Percentiles rank a stretch among this genome's conserved stretches.
phyloP scores from a whole-genome alignment of 164 flowering plant species.

The Umbilicus rupestris region DNA sequence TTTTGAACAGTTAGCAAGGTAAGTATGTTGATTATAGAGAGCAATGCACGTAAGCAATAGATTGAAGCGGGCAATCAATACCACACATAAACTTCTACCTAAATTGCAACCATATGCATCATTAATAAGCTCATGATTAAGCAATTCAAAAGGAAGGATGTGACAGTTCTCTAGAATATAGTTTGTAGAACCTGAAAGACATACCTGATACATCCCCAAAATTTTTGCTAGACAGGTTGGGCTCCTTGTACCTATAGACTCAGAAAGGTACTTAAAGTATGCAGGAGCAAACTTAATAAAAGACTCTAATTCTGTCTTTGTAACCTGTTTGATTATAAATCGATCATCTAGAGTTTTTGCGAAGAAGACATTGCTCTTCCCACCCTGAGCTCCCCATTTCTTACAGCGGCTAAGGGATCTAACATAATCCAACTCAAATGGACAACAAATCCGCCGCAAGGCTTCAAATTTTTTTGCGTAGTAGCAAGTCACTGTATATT shows the following conservation, averaged over 20 bases:
- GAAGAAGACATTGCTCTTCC: constrained; percentile 94
- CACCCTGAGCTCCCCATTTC: constrained; percentile 99
- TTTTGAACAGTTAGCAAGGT: not conserved
- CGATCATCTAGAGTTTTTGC: constrained; percentile 93
- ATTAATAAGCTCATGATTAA: not conserved
- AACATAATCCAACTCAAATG: constrained; percentile 71
- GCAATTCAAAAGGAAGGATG: not conserved
- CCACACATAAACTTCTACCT: not conserved
- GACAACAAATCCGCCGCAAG: constrained; percentile 73
- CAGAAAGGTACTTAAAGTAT: constrained; percentile 83
- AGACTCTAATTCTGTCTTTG: constrained; percentile 92
- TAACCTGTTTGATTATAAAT: constrained; percentile 87
- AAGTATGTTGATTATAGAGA: no score
- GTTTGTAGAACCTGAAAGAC: not conserved
- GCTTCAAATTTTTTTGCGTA: constrained; percentile 80
- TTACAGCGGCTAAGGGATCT: constrained; percentile 92
- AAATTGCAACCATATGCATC: not conserved
- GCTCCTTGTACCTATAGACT: constrained; percentile 57
- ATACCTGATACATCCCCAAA: constrained; percentile 94
- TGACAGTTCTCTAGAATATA: not conserved
- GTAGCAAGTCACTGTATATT: constrained; percentile 81
- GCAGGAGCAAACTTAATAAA: constrained; percentile 84
- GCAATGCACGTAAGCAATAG: no score
- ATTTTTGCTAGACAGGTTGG: constrained; percentile 96
- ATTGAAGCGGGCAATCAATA: not conserved